Conservation (phyloP, 805 yeast species). For the Priceomyces carsonii region DNA sequence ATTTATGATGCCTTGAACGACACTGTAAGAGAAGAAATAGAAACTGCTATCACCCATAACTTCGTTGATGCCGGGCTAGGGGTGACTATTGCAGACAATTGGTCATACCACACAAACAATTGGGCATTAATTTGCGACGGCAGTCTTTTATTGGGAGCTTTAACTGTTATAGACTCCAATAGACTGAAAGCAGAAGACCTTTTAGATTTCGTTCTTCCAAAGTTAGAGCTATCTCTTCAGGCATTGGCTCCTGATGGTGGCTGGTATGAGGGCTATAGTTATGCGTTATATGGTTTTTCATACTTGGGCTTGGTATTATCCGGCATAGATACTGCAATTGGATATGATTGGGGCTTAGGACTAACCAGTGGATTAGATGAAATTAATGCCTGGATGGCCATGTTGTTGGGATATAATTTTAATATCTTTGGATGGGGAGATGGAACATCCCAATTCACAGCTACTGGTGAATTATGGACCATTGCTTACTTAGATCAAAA, state of each 20-base stretch:
- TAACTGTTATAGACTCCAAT: neutral
- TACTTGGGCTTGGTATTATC: neutral
- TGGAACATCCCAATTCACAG: neutral
- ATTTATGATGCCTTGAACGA: neutral
- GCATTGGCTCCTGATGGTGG: slow-evolving; percentile 3
- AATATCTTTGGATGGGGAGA: neutral
- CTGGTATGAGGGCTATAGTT: neutral
- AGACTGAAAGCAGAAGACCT: neutral
- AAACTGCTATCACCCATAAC: neutral
- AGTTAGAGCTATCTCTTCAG: neutral
- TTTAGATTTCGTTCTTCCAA: neutral
- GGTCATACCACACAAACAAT: neutral
- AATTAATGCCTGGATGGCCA: neutral
- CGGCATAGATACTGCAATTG: neutral
- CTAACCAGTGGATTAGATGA: neutral
- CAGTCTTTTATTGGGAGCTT: neutral
- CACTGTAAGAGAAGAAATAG: neutral
- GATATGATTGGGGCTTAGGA: neutral
- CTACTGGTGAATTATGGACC: neutral
- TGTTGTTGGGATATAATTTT: neutral
- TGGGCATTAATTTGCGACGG: neutral
- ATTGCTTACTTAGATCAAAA: neutral
- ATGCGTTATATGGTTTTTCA: neutral
- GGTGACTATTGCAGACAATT: neutral
- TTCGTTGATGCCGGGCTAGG: neutral